These are phyloP conservation scores for Hyphodiscus hymeniophilus DNA, from an alignment of 495 filamentous ascomycete genomes.

Conservation along the genomic window DNA sequence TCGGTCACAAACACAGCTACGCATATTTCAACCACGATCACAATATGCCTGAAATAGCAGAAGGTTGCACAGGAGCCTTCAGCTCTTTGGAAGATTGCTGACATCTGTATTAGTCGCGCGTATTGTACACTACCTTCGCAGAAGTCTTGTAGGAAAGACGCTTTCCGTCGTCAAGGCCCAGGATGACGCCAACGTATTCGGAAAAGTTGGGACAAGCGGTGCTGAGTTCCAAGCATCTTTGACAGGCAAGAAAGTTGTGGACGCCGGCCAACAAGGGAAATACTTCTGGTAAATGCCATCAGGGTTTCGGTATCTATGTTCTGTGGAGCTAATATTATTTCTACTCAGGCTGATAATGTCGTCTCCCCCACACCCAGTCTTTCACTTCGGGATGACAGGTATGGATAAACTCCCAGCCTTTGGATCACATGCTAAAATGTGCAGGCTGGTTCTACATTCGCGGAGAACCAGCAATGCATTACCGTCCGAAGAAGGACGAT, in stretches of 20 bases:
- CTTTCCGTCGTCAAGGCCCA: conserved; percentile 60
- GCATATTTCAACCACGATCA: too few relatives aligned
- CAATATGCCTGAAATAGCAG: conserved; percentile 73
- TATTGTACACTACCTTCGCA: conserved; percentile 72
- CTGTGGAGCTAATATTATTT: neutral
- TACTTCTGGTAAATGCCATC: conserved; percentile 67
- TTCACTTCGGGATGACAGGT: conserved; percentile 82
- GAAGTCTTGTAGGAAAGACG: conserved; percentile 74
- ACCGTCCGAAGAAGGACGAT: conserved; percentile 56
- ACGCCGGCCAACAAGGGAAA: conserved; percentile 81
- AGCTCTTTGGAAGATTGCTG: neutral
- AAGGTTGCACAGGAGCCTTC: conserved; percentile 36
- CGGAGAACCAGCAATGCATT: conserved; percentile 66
- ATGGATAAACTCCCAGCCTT: conserved; percentile 6
- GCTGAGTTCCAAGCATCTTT: conserved; percentile 62
- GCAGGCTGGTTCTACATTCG: conserved; percentile 80
- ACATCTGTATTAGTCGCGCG: conserved; percentile 53
- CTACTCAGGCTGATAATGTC: conserved; percentile 47
- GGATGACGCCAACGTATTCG: conserved; percentile 76
- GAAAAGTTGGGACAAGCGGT: conserved; percentile 75
- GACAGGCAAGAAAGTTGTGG: conserved; percentile 65
- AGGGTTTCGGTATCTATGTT: too few relatives aligned
- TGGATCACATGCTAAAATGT: conserved; percentile 21
- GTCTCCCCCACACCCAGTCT: conserved; percentile 73
- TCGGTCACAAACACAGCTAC: too few relatives aligned